Conservation (phyloP, 164 flowering plant species). For the Saururus chinensis region DNA sequence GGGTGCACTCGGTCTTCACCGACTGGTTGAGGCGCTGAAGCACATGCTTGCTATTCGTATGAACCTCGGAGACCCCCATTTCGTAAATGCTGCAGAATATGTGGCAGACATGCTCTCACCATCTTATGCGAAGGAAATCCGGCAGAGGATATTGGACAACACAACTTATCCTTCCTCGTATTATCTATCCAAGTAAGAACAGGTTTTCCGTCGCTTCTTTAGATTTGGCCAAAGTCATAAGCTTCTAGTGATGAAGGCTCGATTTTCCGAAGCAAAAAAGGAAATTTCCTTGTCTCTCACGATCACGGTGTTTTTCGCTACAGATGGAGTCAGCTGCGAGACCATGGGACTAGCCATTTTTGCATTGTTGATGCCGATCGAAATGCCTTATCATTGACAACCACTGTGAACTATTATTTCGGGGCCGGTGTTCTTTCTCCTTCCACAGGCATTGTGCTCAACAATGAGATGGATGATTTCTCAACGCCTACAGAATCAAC, state of each 20-base stretch:
- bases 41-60: conserved; percentile 83
- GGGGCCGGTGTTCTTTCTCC: conserved; percentile 73
- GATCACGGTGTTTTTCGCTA: neutral
- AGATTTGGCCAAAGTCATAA: neutral
- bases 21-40: conserved; percentile 74
- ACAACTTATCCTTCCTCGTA: conserved; percentile 77
- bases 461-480: conserved; percentile 95
- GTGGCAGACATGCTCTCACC: conserved; percentile 64
- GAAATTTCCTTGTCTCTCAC: no score
- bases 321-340: conserved; percentile 83
- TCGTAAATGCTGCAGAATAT: conserved; percentile 31
- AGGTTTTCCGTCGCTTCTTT: neutral
- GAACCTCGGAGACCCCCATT: conserved; percentile 87
- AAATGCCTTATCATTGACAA: conserved; percentile 88
- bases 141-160: conserved; percentile 59
- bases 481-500: conserved; percentile 54
- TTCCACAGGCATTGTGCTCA: conserved; percentile 80
- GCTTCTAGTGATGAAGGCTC: no score
- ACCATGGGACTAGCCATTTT: conserved; percentile 91
- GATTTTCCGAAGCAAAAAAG: no score
- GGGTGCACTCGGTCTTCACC: conserved; percentile 66
- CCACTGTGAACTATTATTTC: conserved; percentile 63
- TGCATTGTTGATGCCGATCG: conserved; percentile 83
- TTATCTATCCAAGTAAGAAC: conserved; percentile 49
- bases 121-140: conserved; percentile 45